Evolutionary conservation across 176 grass and related monocot genomes (phyloP), one percentile per base, ranked within the genome.

Genomic region (Aegilops sharonensis): DNA sequence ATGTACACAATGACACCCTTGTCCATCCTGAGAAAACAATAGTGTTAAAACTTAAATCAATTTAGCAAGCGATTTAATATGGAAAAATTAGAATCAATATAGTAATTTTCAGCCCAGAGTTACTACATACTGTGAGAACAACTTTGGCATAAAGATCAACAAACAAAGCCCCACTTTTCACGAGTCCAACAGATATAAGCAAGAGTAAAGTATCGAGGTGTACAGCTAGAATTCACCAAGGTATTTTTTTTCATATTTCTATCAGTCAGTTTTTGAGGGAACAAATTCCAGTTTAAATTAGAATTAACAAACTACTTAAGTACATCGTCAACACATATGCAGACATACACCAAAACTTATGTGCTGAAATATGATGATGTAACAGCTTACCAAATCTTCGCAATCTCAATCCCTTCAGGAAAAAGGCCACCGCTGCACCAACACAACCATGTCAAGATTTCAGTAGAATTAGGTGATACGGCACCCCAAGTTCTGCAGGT

Each of bases 1-100:
- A 99, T 96, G 83, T 99, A 99, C 1, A 94, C 97, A 88, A 99
- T 99, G 50, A 96, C 89, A 43, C 97, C 97, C 92, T 99, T 99
- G 83, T 96, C 94, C 91, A 99, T 94, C 94, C 97, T 99, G 64
- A 25, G 4, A 77, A 91, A 72, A 27, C 4, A 75, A 23, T 61
- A 85, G 24, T 24, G 13, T 8, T 8, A 39, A 67, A 30, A 69
- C 15, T 61, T 77, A 15, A 72, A 11, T 65, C 50, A 78, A 20
- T 30, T 79, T 68, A 77, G 14, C 5, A 4, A 65, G 1, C 64
- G 73, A 30, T 40, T 66, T 72, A 72, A 77, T 43, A 36, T 75
- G 65, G 21, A 25, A 35, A 23, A 69, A 34, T 9, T 11, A 70
- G n/a, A 57, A 11, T 14, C 24, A 35, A 60, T 7, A 56, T 80